phyloP scores from a whole-genome alignment of 139 green algal species.

The Spirogloea muscicola region DNA sequence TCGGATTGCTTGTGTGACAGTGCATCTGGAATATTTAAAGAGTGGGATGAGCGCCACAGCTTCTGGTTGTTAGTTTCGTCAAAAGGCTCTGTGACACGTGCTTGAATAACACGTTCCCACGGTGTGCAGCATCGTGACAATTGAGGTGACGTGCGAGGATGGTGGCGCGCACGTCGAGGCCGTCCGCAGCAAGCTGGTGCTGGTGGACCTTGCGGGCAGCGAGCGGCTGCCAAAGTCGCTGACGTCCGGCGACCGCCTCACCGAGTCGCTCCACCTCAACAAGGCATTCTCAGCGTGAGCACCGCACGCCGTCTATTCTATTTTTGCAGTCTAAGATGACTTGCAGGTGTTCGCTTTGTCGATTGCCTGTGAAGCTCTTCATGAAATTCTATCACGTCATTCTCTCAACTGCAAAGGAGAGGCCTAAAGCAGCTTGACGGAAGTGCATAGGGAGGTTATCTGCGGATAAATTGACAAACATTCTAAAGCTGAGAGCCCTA shows the following conservation, averaged over 20 bases:
- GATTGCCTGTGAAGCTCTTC: not conserved
- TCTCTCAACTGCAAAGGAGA: too few species aligned
- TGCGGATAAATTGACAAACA: too few species aligned
- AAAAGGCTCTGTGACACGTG: not conserved
- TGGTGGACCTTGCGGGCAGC: conserved; percentile 93
- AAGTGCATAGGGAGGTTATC: too few species aligned
- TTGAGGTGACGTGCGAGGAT: conserved; percentile 13
- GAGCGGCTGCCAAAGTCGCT: conserved; percentile 65
- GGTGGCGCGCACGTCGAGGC: conserved; percentile 27
- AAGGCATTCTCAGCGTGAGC: conserved; percentile 55
- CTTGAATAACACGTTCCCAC: not conserved
- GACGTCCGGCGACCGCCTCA: conserved; percentile 47
- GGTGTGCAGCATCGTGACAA: conserved; percentile 26
- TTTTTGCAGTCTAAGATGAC: too few species aligned
- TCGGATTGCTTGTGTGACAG: too few species aligned
- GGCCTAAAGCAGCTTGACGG: too few species aligned
- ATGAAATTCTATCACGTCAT: too few species aligned
- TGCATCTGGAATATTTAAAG: not conserved
- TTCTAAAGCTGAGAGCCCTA: too few species aligned
- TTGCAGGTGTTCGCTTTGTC: not conserved
- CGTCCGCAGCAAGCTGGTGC: conserved; percentile 81
- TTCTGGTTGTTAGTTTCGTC: not conserved
- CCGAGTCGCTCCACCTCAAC: conserved; percentile 55
- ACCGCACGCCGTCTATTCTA: too few species aligned
- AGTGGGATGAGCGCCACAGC: not conserved